phyloP scores from a whole-genome alignment of 257 asterid species.

The Pogostemon cablin region DNA sequence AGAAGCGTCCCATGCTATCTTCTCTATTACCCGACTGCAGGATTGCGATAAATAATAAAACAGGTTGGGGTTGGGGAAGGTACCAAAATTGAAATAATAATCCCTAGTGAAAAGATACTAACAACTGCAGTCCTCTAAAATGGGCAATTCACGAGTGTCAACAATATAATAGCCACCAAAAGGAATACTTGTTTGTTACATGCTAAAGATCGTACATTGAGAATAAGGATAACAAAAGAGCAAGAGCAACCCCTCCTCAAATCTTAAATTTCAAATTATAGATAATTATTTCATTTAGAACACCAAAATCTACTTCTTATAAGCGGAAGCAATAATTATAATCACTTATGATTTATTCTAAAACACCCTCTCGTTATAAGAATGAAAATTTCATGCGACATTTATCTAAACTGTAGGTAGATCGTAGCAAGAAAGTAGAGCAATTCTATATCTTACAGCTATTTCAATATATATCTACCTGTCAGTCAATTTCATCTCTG shows the following conservation, averaged over 20 bases:
- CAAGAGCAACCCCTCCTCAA: too few species aligned
- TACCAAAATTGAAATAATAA: slow-evolving; percentile 2
- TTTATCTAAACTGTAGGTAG: slow-evolving; percentile 25
- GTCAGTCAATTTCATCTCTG: slow-evolving; percentile 81
- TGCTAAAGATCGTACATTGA: not conserved
- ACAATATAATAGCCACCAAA: slow-evolving; percentile 6
- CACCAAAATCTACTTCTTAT: too few species aligned
- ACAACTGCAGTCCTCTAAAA: not conserved
- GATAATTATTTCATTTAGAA: too few species aligned
- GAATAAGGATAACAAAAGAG: not conserved
- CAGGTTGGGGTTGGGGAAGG: not conserved
- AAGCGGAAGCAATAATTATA: too few species aligned
- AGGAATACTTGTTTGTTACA: slow-evolving; percentile 1
- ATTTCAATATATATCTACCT: slow-evolving; percentile 49
- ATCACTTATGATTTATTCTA: too few species aligned
- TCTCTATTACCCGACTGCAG: slow-evolving; percentile 70
- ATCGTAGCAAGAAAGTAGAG: slow-evolving; percentile 25
- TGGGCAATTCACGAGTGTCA: slow-evolving; percentile 13
- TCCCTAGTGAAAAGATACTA: not conserved
- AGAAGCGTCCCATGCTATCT: slow-evolving; percentile 97
- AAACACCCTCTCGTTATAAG: not conserved
- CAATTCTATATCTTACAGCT: slow-evolving; percentile 22
- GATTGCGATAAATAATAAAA: slow-evolving; percentile 18
- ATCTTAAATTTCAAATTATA: too few species aligned
- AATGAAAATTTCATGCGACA: slow-evolving; percentile 4